Evolutionary conservation across 306 rosid species (phyloP).

Genomic region (Delonix regia): DNA sequence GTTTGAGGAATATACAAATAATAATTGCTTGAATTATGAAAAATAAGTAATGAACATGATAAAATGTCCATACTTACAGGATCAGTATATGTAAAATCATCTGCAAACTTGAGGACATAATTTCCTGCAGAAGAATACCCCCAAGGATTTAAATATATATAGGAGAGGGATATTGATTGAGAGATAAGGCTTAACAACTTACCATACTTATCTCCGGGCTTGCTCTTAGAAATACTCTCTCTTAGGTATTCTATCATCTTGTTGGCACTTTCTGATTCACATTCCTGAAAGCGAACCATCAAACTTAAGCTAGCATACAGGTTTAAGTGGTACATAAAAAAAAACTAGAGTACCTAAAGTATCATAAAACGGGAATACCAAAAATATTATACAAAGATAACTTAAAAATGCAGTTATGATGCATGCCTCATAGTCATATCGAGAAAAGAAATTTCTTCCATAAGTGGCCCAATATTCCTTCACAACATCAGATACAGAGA

Average conservation of each 20-base stretch:
- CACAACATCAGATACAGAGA: slow-evolving; percentile 83
- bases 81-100: slow-evolving; percentile 85
- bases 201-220: slow-evolving; percentile 86
- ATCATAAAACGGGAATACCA: not conserved
- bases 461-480: slow-evolving; percentile 90
- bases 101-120: slow-evolving; percentile 83
- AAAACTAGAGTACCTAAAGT: slow-evolving; percentile 15
- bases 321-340: slow-evolving; percentile 12
- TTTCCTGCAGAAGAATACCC: slow-evolving; percentile 58
- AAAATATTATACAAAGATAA: slow-evolving; percentile 14
- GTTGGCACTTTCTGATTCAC: slow-evolving; percentile 89
- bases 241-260: slow-evolving; percentile 81
- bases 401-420: slow-evolving; percentile 20
- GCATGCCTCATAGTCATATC: slow-evolving; percentile 93
- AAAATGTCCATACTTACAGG: slow-evolving; percentile 64
- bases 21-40: slow-evolving; percentile 31
- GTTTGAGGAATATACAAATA: slow-evolving; percentile 16
- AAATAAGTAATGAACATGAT: not conserved
- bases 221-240: slow-evolving; percentile 65
- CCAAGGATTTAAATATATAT: slow-evolving; percentile 18
- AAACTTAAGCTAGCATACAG: slow-evolving; percentile 14
- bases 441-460: slow-evolving; percentile 93
- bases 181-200: slow-evolving; percentile 38
- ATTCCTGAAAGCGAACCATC: slow-evolving; percentile 62
- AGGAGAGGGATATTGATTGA: slow-evolving; percentile 20